Conservation (phyloP, 768 basidiomycete species). For the Russula earlei region DNA sequence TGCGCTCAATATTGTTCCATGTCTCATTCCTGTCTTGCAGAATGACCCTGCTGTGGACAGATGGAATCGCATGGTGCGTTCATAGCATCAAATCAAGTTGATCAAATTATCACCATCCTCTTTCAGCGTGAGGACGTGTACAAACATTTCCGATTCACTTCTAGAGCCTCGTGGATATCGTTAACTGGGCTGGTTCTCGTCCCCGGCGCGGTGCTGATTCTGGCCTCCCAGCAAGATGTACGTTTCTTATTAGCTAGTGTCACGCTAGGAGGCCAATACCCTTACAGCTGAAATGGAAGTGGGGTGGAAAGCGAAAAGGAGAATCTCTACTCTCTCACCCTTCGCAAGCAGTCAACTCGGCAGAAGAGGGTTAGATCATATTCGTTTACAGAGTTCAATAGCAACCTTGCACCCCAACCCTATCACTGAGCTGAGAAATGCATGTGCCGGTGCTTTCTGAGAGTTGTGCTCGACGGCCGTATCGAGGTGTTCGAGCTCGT, state of each 20-base stretch:
- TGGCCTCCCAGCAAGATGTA: constrained; percentile 35
- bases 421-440: constrained; percentile 75
- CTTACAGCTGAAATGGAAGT: constrained; percentile 43
- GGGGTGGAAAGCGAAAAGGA: constrained; percentile 42
- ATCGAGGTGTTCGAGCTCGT: constrained; percentile 91
- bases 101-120: constrained; percentile 2
- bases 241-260: constrained; percentile 16
- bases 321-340: constrained; percentile 29
- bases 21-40: constrained; percentile 21
- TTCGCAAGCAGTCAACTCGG: constrained; percentile 1
- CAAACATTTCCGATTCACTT: constrained; percentile 74
- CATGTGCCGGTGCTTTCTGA: constrained; percentile 87
- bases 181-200: constrained; percentile 55
- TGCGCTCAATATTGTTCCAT: background rate
- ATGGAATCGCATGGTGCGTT: constrained; percentile 51
- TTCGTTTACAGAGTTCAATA: constrained; percentile 78
- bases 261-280: background rate
- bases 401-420: constrained; percentile 83
- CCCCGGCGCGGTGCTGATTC: constrained; percentile 45
- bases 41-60: constrained; percentile 45
- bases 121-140: constrained; percentile 76
- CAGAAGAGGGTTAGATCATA: constrained; percentile 35
- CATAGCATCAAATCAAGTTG: background rate
- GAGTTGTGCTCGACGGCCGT: constrained; percentile 82
- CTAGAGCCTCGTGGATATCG: constrained; percentile 48